These are phyloP conservation scores for Huiozyma sinensis DNA, from an alignment of 805 yeast genomes.

Conservation along the genomic window DNA sequence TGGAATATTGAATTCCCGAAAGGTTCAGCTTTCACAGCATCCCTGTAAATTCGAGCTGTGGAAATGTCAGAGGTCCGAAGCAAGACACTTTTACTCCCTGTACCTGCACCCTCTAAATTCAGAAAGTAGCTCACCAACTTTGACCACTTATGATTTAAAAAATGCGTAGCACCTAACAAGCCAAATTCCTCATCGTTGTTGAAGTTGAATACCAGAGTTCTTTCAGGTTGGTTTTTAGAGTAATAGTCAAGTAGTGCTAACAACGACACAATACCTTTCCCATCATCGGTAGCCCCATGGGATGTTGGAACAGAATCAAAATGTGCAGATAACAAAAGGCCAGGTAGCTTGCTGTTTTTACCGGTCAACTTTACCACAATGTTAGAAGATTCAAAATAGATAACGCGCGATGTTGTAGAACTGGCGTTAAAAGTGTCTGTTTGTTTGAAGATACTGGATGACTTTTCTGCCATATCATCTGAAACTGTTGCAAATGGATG, in stretches of 20 bases:
- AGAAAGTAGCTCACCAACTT: constrained; percentile 50
- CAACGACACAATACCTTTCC: constrained; percentile 76
- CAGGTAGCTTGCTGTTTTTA: constrained; percentile 43
- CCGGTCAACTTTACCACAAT: constrained; percentile 71
- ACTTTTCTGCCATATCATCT: constrained; percentile 30
- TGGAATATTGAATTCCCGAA: constrained; percentile 75
- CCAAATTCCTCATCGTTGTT: constrained; percentile 89
- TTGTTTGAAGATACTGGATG: constrained; percentile 41
- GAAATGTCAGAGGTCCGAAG: constrained; percentile 79
- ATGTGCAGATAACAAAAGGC: constrained; percentile 72
- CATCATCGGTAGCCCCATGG: constrained; percentile 86
- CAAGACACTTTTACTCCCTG: constrained; percentile 74
- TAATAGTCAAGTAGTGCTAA: constrained; percentile 54
- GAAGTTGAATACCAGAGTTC: constrained; percentile 74
- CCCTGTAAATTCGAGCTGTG: constrained; percentile 46
- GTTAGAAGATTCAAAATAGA: constrained; percentile 78
- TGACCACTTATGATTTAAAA: constrained; percentile 65
- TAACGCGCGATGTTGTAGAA: constrained; percentile 36
- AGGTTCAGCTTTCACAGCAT: constrained; percentile 47
- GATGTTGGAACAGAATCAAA: constrained; percentile 84
- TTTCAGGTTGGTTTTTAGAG: constrained; percentile 41
- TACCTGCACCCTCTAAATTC: constrained; percentile 87
- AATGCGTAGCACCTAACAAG: constrained; percentile 67
- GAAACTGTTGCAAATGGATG: constrained; percentile 25
- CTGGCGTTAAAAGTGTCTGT: constrained; percentile 36